Base-by-base conservation (phyloP, 257 asterid species). In the Fraxinus pennsylvanica region DNA sequence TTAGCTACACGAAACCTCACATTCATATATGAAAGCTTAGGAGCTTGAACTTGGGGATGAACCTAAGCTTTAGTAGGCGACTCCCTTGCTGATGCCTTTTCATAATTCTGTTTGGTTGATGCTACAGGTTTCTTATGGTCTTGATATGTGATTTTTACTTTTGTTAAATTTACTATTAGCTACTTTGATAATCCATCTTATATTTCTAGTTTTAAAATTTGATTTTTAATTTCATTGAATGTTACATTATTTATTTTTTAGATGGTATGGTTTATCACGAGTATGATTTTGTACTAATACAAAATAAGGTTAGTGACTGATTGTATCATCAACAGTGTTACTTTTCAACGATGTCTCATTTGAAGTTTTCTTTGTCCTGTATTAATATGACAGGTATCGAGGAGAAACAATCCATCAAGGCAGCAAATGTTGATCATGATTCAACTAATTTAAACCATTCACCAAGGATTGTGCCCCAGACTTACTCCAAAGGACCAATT, bases 331-430 rank as follows among this genome's bases (percentile, higher is more conserved):
- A 25, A 61, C 68, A 61, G 2, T 61, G 17, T 6, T 61, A 3
- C 69, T 9, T 13, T 3, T 63, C 69, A 25, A 63, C 2, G 5
- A 2, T 63, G 27, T 22, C 36, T 63, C 69, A 63, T 63, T 63
- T 17, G 21, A 63, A 63, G 69, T 63, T 27, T 4, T 63, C 35
- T 63, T 2, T 22, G 36, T 52, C 35, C 19, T 63, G 38, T 80
- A 59, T 50, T 76, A 67, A 52, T 68, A 43, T 84, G 80, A 36
- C 92, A 94, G 98, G 98, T 77, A 68, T 79, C 38, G 97, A 88
- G 84, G 97, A 96, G 89, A 92, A 92, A 80, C 89, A 82, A 32
- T 84, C 86, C 50, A 29, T 67, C 79, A 90, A 87, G 88, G 83
- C 86, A 50, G 88, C 79, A 61, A 84, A 74, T 76, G 74, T 67